A percentile compares a stretch with the other conserved stretches of the same genome.
phyloP scores from a whole-genome alignment of 768 basidiomycete genomes.

The Russula ochroleuca region DNA sequence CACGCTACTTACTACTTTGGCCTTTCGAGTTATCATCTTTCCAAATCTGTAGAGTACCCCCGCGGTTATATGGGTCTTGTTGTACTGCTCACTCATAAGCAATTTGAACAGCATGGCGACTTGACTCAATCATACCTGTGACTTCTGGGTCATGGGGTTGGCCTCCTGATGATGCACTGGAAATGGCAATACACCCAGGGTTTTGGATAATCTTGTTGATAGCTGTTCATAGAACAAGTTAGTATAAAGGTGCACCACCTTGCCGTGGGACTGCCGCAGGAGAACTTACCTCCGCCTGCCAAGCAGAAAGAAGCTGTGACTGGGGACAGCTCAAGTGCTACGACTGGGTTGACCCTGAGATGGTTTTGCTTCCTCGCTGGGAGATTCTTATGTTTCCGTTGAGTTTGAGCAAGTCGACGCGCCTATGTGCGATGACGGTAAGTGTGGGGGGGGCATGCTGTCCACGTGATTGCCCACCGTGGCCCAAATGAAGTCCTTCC shows the following conservation, averaged over 20 bases:
- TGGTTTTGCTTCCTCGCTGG: not conserved
- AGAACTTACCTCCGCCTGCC: constrained; percentile 19
- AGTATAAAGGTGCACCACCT: not conserved
- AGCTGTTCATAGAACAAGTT: constrained; percentile 4
- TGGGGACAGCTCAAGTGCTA: not conserved
- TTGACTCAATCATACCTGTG: not conserved
- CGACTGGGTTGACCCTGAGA: not conserved
- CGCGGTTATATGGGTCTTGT: constrained; percentile 17
- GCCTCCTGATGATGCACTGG: constrained; percentile 22
- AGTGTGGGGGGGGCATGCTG: no score
- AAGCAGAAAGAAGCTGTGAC: constrained; percentile 5
- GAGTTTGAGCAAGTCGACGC: not conserved
- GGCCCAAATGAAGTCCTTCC: constrained; percentile 15
- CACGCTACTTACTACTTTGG: constrained; percentile 5
- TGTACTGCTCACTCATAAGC: not conserved
- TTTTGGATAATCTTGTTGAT: constrained; percentile 19
- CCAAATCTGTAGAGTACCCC: constrained; percentile 25
- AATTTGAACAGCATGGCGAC: not conserved
- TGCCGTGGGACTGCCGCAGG: not conserved
- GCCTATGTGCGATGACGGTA: not conserved
- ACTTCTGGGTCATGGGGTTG: constrained; percentile 3
- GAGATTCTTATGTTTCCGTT: not conserved
- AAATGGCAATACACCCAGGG: constrained; percentile 17
- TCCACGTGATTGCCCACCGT: not conserved
- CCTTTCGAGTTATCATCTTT: not conserved